These are phyloP conservation scores for Periconia macrospinosa DNA, from an alignment of 2,329 filamentous ascomycete species.

Conservation along the genomic window DNA sequence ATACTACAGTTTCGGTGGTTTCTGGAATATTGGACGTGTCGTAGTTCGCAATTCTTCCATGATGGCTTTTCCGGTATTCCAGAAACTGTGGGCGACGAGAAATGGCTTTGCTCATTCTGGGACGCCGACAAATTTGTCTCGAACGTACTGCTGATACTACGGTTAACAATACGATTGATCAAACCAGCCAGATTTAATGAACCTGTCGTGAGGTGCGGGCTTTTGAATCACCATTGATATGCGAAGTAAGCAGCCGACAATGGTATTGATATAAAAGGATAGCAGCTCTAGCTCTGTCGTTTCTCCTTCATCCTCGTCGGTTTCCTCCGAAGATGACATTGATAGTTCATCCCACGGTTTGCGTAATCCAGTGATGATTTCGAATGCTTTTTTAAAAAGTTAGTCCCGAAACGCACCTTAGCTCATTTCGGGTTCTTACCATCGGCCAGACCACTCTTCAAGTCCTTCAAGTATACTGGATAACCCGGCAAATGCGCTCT, in stretches of 20 bases:
- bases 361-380: too few species aligned
- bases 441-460: too few species aligned
- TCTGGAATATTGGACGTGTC: too few species aligned
- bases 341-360: too few species aligned
- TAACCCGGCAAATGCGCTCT: neutral
- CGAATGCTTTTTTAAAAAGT: too few species aligned
- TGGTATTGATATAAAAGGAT: neutral
- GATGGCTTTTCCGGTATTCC: too few species aligned
- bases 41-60: too few species aligned
- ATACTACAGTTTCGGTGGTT: too few species aligned
- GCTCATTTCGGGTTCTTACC: too few species aligned
- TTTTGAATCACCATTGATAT: constrained; percentile 6
- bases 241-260: constrained; percentile 1
- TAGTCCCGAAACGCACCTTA: too few species aligned
- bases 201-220: constrained; percentile 3
- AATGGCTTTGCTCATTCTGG: constrained; percentile 6
- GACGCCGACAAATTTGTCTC: constrained; percentile 3
- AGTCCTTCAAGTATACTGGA: neutral
- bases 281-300: constrained; percentile 2
- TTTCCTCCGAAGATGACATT: too few species aligned
- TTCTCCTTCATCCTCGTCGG: neutral
- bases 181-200: constrained; percentile 3
- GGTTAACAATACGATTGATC: constrained; percentile 2
- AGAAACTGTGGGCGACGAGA: constrained; percentile 4
- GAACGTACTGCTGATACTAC: constrained; percentile 1